Conservation (phyloP, 352 stramenopile genomes). For the Pythium coloratum region DNA sequence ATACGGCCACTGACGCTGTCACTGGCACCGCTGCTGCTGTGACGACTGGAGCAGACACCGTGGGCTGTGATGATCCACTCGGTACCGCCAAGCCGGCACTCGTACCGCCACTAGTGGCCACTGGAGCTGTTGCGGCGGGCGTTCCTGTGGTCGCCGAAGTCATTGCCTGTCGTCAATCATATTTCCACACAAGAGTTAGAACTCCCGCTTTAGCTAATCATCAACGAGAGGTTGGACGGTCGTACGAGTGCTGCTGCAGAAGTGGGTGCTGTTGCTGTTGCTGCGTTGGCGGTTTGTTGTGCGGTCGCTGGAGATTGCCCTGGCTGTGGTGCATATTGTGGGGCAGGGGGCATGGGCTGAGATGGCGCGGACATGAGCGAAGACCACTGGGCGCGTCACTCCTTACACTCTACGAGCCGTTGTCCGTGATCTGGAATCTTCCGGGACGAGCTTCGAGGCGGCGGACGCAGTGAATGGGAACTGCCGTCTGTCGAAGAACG, state of each 20-base stretch:
- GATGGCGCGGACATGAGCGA: constrained; percentile 60
- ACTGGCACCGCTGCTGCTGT: background rate
- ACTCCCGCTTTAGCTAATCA: too few species aligned
- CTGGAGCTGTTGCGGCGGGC: constrained; percentile 12
- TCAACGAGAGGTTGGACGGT: background rate
- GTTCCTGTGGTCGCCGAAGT: constrained; percentile 20
- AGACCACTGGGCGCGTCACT: constrained; percentile 2
- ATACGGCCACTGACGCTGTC: background rate
- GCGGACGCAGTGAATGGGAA: background rate
- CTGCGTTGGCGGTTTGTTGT: constrained; percentile 31
- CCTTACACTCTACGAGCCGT: constrained; percentile 1
- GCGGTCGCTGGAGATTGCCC: constrained; percentile 31
- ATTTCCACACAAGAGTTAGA: background rate
- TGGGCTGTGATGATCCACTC: constrained; percentile 24
- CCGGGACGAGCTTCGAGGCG: background rate
- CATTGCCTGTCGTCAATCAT: constrained; percentile 15
- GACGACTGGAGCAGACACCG: constrained; percentile 1
- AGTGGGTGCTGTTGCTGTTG: constrained; percentile 5
- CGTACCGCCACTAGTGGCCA: constrained; percentile 4
- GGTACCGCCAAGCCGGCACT: constrained; percentile 15
- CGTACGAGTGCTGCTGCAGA: background rate
- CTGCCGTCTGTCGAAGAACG: constrained; percentile 12
- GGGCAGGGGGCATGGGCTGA: constrained; percentile 72
- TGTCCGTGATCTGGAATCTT: background rate
- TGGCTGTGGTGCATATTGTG: constrained; percentile 62